Evolutionary conservation across 345 rosid species (phyloP).

Genomic region (Barbarea vulgaris): DNA sequence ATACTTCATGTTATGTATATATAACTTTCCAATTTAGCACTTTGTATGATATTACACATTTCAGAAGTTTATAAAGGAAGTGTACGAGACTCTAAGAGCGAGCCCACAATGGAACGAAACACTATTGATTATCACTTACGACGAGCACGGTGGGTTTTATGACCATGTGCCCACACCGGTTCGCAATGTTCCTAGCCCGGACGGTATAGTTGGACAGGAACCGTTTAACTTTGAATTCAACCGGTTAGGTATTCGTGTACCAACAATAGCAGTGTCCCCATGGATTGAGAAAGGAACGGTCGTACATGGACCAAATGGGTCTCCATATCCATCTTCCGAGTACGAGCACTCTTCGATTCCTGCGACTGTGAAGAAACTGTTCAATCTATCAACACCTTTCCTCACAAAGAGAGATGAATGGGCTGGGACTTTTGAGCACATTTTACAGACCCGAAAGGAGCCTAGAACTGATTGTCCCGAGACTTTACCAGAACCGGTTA

Average conservation of each 20-base stretch:
- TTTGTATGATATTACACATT: constrained; percentile 9
- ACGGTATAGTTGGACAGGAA: constrained; percentile 79
- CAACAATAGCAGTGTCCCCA: constrained; percentile 76
- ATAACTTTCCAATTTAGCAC: too few relatives aligned
- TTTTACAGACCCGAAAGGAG: constrained; percentile 52
- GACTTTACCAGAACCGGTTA: constrained; percentile 59
- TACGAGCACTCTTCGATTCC: constrained; percentile 95
- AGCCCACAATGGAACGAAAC: constrained; percentile 95
- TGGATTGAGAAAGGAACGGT: constrained; percentile 90
- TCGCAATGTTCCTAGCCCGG: constrained; percentile 79
- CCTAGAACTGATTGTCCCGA: constrained; percentile 90
- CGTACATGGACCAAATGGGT: constrained; percentile 84
- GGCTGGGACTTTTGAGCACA: constrained; percentile 84
- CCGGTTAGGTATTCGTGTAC: constrained; percentile 82
- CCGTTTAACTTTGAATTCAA: constrained; percentile 72
- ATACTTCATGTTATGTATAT: too few relatives aligned
- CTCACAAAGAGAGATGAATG: constrained; percentile 84
- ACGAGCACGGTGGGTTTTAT: constrained; percentile 90
- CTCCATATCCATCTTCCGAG: constrained; percentile 75
- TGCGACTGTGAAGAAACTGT: constrained; percentile 81
- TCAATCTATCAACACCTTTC: constrained; percentile 65
- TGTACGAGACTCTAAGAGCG: constrained; percentile 81
- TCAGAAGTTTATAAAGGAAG: constrained; percentile 60
- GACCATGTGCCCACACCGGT: constrained; percentile 95
- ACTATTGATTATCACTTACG: constrained; percentile 76